These are phyloP conservation scores for Capsicum baccatum DNA, from an alignment of 257 asterid genomes.

Conservation along the genomic window DNA sequence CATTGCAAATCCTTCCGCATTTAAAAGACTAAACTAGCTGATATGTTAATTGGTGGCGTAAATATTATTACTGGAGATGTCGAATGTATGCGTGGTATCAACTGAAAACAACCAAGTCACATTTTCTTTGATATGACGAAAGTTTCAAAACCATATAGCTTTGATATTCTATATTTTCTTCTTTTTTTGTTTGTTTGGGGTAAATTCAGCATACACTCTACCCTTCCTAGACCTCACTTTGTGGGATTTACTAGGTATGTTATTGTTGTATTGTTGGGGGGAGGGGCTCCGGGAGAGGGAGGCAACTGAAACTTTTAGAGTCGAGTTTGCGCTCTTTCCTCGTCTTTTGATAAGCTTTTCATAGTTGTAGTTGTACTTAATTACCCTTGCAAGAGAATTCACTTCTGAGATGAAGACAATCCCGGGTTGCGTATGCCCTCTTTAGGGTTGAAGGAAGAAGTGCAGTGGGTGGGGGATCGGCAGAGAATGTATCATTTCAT, in stretches of 20 bases:
- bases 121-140: background rate
- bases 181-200: background rate
- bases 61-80: background rate
- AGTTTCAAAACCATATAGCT: background rate
- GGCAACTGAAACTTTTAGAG: background rate
- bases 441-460: background rate
- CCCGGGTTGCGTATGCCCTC: background rate
- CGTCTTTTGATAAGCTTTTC: background rate
- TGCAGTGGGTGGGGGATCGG: background rate
- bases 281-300: background rate
- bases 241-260: too few species aligned
- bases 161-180: background rate
- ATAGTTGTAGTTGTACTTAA: background rate
- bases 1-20: background rate
- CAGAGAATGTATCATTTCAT: background rate
- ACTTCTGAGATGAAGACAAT: background rate
- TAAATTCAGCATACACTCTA: too few species aligned
- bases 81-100: constrained; percentile 14
- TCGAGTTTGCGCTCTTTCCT: background rate
- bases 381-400: background rate
- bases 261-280: too few species aligned
- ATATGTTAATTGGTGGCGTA: background rate
- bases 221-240: too few species aligned
- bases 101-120: background rate
- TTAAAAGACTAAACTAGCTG: constrained; percentile 7